phyloP scores from a whole-genome alignment of 208 protist genomes.

The Trypanosoma rangeli region DNA sequence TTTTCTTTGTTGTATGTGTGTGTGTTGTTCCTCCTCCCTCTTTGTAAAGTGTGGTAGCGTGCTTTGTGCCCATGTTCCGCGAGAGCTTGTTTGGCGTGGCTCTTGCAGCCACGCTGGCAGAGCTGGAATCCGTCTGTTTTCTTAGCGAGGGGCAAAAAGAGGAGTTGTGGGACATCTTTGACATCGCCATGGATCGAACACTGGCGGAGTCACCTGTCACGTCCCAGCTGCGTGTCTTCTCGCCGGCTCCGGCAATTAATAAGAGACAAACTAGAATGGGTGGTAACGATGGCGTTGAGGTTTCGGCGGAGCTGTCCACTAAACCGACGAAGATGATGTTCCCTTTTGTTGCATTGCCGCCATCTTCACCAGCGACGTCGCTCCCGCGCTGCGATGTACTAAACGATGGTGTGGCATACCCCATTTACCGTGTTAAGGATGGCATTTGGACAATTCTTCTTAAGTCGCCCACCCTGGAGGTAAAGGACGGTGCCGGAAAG shows the following conservation, averaged over 20 bases:
- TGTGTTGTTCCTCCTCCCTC: conserved; percentile 8
- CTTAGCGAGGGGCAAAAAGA: conserved; percentile 65
- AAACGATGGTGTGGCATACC: conserved; percentile 55
- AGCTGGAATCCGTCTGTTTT: conserved; percentile 42
- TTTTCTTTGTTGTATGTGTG: too few species aligned
- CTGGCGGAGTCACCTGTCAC: conserved; percentile 61
- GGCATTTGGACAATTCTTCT: conserved; percentile 86
- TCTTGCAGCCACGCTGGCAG: conserved; percentile 62
- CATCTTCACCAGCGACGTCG: conserved; percentile 4
- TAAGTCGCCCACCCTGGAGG: conserved; percentile 66
- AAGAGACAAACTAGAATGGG: not conserved
- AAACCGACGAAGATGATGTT: conserved; percentile 6
- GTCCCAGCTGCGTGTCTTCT: conserved; percentile 50
- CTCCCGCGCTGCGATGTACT: conserved; percentile 14
- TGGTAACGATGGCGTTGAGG: not conserved
- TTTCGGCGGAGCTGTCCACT: not conserved
- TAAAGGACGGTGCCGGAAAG: conserved; percentile 59
- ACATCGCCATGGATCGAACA: conserved; percentile 62
- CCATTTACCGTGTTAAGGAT: conserved; percentile 68
- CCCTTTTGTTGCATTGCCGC: not conserved
- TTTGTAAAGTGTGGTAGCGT: not conserved
- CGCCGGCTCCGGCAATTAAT: conserved; percentile 27
- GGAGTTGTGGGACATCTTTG: conserved; percentile 80
- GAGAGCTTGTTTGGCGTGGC: conserved; percentile 67
- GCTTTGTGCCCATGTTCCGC: conserved; percentile 58